Percentiles rank a stretch among this genome's conserved stretches.
Evolutionary conservation across 1,284 basidiomycete species (phyloP).

Genomic region (Sutorius eximius): DNA sequence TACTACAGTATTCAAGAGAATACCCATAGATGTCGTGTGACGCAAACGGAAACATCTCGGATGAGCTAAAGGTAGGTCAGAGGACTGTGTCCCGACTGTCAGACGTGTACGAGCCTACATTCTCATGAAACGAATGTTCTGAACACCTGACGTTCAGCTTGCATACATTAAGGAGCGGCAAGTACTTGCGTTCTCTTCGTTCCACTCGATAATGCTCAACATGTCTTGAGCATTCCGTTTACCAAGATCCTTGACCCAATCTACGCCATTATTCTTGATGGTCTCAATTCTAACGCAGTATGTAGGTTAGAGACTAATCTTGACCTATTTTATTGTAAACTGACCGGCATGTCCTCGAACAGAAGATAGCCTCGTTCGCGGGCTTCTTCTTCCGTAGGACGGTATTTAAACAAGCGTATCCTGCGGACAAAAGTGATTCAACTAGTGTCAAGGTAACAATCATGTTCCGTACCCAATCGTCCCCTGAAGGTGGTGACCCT

Average conservation of each 20-base stretch:
- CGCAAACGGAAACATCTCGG: constrained; percentile 90
- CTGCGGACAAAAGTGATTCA: constrained; percentile 24
- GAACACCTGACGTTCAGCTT: background rate
- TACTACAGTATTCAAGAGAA: constrained; percentile 58
- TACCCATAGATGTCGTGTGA: constrained; percentile 83
- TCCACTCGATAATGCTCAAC: constrained; percentile 78
- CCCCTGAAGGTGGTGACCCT: constrained; percentile 71
- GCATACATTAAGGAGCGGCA: background rate
- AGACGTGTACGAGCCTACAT: constrained; percentile 36
- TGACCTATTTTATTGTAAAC: constrained; percentile 1
- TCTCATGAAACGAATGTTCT: constrained; percentile 77
- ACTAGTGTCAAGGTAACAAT: background rate
- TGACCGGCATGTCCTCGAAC: constrained; percentile 67
- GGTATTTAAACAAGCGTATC: constrained; percentile 85
- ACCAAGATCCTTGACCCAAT: constrained; percentile 78
- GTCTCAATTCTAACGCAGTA: constrained; percentile 59
- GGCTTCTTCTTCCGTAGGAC: constrained; percentile 73
- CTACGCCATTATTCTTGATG: constrained; percentile 79
- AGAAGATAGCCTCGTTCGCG: constrained; percentile 63
- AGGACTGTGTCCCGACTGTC: background rate
- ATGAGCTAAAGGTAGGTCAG: constrained; percentile 46
- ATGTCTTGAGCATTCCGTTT: constrained; percentile 75
- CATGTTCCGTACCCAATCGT: constrained; percentile 49
- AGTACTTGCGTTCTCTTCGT: constrained; percentile 65
- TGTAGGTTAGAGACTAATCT: background rate